Base-by-base conservation (phyloP, 2,329 filamentous ascomycete species). In the Septoria petroselini region DNA sequence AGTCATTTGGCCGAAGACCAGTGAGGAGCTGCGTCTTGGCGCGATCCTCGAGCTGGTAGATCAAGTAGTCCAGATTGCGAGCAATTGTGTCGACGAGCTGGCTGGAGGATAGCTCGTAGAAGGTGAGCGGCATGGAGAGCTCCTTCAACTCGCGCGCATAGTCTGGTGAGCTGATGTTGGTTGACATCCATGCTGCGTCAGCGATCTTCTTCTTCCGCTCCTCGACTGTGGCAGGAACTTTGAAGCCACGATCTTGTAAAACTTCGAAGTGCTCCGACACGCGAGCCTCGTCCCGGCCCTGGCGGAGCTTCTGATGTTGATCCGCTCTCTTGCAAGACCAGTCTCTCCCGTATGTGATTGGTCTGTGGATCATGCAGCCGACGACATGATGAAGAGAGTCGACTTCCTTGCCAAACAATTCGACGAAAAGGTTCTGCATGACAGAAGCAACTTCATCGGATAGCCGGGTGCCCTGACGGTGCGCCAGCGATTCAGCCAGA, bases 41-140 rank as follows among this genome's bases (percentile, higher is more conserved):
- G 1, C 49, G 38, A 7, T 39, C 23, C 31, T 58, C 49, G 11
- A 61, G 50, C 12, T 49, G 49, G 1, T 62, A 40, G 18, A 68
- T 37, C 4, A 57, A 56, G 15, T 21, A 49, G 25, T 65, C 58
- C 8, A 66, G 23, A 9, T 55, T 50, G 18, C 44, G 51, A 2
- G 49, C 68, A 4, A 78, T 60, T 0, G 63, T 63, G 21, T 90
- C 85, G 0, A 81, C 74, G 58, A 88, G 85, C 1, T 85, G 77
- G 27, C 75, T 70, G 0, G 81, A 78, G 0, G 86, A 84, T 3
- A 84, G 77, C 39, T 80, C 74, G 62, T 90, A 90, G 65, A 89
- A 90, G 0, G 79, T 84, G 0, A 83, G 73, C 37, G 87, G 76
- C 3, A 81, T 81, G 0, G 82, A 75, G 0, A 85, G 78, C 0